Evolutionary conservation across 371 early-diverging fungal species (phyloP), one percentile per base, ranked within the genome.

Genomic region (Phascolomyces articulosus): DNA sequence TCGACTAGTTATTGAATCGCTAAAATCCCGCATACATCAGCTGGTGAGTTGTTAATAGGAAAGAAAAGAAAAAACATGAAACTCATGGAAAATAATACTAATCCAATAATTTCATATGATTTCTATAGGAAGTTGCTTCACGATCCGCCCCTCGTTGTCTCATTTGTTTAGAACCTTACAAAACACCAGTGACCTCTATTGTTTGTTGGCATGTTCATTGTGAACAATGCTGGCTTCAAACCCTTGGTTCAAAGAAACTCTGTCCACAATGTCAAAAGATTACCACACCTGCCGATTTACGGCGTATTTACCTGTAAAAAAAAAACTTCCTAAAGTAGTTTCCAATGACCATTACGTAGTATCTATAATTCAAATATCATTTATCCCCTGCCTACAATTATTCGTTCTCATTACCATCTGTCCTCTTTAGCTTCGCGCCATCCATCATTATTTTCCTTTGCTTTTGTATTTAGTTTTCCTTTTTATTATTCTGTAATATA

Each of bases 131-230:
- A 66, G 60, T 71, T 15, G 74, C 80, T 7, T 70, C 85, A 15
- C 75, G 80, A 28, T 79, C 84, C 7, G 74, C 77, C 16, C 89
- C 83, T 1, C 85, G 86, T 55, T 96, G 96, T 73, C 74, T 93
- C 18, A 90, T 95, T 13, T 96, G 96, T 68, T 73, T 92, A n/a
- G 93, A 92, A 48, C 79, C 87, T 0, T 94, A 90, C 75, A 80
- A 79, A 18, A 79, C 80, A 15, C 95, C 95, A 0, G 67, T 93
- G 20, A 85, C 87, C 1, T 94, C 94, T 0, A 90, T 93, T 55
- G 84, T 88, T 15, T 96, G 96, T 72, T 96, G 96, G 96, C 96
- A 96, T 80, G 96, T 95, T 4, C 91, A 93, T 60, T 96, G 96
- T 71, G 91, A 94, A 66, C 78, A 81, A 56, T 95, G 96, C 67